Base-by-base conservation (phyloP, 2,329 filamentous ascomycete genomes). In the Leptographium wingfieldii region DNA sequence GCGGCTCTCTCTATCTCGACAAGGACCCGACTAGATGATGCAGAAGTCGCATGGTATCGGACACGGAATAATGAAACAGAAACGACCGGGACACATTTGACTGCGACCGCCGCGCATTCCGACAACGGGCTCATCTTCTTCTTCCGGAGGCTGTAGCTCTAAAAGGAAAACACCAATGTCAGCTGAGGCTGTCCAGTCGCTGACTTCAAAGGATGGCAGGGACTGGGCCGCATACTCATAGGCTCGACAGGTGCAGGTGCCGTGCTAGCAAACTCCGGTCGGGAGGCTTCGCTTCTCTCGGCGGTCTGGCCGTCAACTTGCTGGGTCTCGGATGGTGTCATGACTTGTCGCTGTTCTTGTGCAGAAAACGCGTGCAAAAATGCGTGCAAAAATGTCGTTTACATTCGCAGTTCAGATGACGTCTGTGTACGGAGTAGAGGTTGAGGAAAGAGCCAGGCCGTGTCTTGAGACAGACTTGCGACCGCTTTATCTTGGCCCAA, bases 1-100 rank as follows among this genome's bases (percentile, higher is more conserved):
- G 19, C 40, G 3, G 40, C 40, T 43, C 40, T 19, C 19, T 16
- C 40, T 43, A 19, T 43, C 40, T 43, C 14, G 16, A 3, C 16
- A 16, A 40, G 38, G 22, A 3, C 48, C 11, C 3, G 25, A 27
- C 40, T 57, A 69, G 55, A 73, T 71, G 55, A 73, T 69, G 62
- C 72, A 73, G 62, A 67, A 73, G 59, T 73, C 69, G 66, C 71
- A 73, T 1, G 72, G 72, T 10, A 73, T 60, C 22, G 72, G 72
- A 64, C 72, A 73, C 14, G 72, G 72, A 14, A 73, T 66, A 58
- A 69, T 70, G 66, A 73, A 73, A 66, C 72, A 73, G 68, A 73
- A 73, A 7, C 71, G 69, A 4, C 71, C 71, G 4, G 71, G 71
- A 49, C 70, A 72, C 43, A 63, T 54, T 2, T 62, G 60, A 63